These are phyloP conservation scores for Trichopus zeylanicus DNA, from an alignment of 116 monocot species.

Conservation along the genomic window DNA sequence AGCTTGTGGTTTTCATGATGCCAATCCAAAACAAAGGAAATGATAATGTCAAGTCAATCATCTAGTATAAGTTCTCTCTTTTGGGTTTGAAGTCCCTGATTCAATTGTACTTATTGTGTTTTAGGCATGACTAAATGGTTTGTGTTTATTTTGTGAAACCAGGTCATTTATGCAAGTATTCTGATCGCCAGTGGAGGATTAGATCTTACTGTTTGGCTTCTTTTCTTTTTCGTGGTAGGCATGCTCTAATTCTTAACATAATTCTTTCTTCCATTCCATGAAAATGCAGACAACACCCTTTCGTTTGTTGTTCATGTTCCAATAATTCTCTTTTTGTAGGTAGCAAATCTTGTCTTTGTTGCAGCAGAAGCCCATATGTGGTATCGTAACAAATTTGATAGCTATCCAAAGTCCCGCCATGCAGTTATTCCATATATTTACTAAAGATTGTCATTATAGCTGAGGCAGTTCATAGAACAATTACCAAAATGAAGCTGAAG, in stretches of 20 bases:
- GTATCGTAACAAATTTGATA: slow-evolving; percentile 75
- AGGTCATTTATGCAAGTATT: slow-evolving; percentile 85
- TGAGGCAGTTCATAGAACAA: not conserved
- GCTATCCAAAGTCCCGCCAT: slow-evolving; percentile 46
- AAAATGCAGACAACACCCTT: not conserved
- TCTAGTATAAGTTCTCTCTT: no score
- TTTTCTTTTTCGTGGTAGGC: slow-evolving; percentile 79
- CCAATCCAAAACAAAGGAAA: no score
- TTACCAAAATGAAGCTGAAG: no score
- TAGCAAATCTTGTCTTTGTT: slow-evolving; percentile 69
- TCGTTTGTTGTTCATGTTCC: not conserved
- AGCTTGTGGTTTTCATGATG: no score
- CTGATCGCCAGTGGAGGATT: slow-evolving; percentile 62
- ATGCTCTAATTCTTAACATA: not conserved
- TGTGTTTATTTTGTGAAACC: slow-evolving; percentile 6
- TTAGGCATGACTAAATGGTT: not conserved
- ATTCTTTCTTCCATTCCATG: not conserved
- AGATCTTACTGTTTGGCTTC: slow-evolving; percentile 69
- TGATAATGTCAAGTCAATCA: no score
- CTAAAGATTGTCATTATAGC: slow-evolving; percentile 14
- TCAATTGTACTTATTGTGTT: no score
- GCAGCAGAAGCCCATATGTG: slow-evolving; percentile 81
- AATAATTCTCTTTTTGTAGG: slow-evolving; percentile 27
- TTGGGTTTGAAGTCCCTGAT: no score
- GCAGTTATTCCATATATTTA: slow-evolving; percentile 70